These are phyloP conservation scores for Ophryocystis elektroscirrha DNA, from an alignment of 169 alveolate species.

Conservation along the genomic window DNA sequence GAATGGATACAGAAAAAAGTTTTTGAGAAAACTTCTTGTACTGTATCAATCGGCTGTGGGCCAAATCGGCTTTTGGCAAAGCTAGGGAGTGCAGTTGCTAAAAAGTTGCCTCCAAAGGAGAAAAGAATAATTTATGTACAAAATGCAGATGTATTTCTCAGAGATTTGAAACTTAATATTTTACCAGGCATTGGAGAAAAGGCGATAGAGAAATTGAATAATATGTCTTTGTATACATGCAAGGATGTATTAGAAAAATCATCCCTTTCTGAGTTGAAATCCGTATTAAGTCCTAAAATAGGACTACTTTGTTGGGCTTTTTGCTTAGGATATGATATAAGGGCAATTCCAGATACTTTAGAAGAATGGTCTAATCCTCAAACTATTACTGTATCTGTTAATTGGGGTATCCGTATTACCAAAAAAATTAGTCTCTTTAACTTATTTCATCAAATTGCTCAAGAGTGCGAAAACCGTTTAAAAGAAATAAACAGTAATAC, in stretches of 20 bases:
- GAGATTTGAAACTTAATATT: neutral
- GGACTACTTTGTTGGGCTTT: constrained; percentile 13
- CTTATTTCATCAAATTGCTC: constrained; percentile 9
- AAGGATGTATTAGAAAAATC: neutral
- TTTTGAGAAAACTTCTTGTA: constrained; percentile 6
- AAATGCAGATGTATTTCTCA: neutral
- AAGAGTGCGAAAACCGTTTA: neutral
- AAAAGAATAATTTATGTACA: neutral
- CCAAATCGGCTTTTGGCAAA: constrained; percentile 10
- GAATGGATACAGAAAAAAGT: neutral
- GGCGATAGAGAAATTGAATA: neutral
- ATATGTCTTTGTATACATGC: constrained; percentile 1
- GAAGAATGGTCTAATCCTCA: constrained; percentile 1
- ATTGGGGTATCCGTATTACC: constrained; percentile 16
- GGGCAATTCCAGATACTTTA: neutral
- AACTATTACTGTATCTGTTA: constrained; percentile 6
- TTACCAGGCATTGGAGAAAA: neutral
- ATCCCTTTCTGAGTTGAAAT: neutral
- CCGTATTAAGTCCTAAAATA: constrained; percentile 3
- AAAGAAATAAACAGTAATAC: too few species aligned
- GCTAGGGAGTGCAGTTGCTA: constrained; percentile 12
- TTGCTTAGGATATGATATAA: constrained; percentile 12
- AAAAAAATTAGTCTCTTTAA: neutral
- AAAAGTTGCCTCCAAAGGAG: constrained; percentile 6
- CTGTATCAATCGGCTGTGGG: constrained; percentile 17